These are phyloP conservation scores for Thielaviopsis punctulata DNA, from an alignment of 2,329 filamentous ascomycete genomes.

Conservation along the genomic window DNA sequence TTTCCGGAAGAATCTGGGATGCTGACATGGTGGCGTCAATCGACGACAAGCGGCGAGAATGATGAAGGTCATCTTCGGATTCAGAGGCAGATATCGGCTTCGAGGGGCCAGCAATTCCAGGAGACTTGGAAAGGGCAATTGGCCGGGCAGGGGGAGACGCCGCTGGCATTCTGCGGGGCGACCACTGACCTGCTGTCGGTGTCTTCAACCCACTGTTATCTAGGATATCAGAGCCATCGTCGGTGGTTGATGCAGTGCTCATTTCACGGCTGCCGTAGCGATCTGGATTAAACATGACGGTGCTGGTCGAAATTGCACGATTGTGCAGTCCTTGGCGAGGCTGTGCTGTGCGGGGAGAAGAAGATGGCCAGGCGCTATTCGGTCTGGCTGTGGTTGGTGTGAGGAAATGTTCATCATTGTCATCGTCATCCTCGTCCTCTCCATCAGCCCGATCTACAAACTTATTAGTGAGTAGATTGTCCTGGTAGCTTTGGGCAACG, in stretches of 20 bases:
- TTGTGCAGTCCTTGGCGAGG: conserved; percentile 35
- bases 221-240: conserved; percentile 2
- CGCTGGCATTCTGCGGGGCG: conserved; percentile 29
- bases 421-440: conserved; percentile 16
- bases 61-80: conserved; percentile 12
- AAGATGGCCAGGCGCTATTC: conserved; percentile 19
- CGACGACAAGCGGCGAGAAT: conserved; percentile 35
- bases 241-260: conserved; percentile 8
- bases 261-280: conserved; percentile 20
- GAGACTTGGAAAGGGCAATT: conserved; percentile 25
- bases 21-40: conserved; percentile 59
- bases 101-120: conserved; percentile 14
- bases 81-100: neutral
- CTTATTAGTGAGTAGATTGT: conserved; percentile 16
- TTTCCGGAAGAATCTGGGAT: conserved; percentile 42
- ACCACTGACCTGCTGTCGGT: conserved; percentile 24
- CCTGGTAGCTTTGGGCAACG: conserved; percentile 1
- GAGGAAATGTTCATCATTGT: conserved; percentile 37
- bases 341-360: conserved; percentile 17
- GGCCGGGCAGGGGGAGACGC: conserved; percentile 35
- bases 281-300: conserved; percentile 66
- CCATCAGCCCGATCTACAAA: conserved; percentile 15
- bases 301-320: conserved; percentile 64
- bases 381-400: conserved; percentile 30
- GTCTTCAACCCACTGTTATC: conserved; percentile 22